Conservation (phyloP, 1,139 yeast genomes). For the Pneumocystis murina region DNA sequence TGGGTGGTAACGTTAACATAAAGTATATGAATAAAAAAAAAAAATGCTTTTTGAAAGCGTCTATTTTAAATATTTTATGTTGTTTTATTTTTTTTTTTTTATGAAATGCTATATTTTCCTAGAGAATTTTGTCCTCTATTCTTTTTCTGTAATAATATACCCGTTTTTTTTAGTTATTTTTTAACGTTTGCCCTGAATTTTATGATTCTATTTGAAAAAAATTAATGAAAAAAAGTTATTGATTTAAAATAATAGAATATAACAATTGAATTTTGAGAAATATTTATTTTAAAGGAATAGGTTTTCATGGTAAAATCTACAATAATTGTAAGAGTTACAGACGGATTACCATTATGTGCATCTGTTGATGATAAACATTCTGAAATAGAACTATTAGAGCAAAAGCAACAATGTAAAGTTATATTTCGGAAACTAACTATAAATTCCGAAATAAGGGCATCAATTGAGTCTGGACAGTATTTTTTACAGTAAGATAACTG, state of each 20-base stretch:
- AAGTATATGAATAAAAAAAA: background rate
- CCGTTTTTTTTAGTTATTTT: background rate
- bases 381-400: slow-evolving; percentile 38
- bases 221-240: background rate
- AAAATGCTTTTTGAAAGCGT: background rate
- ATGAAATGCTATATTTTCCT: background rate
- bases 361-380: slow-evolving; percentile 68
- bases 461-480: slow-evolving; percentile 62
- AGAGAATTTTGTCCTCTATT: background rate
- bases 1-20: background rate
- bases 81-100: background rate
- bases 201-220: background rate
- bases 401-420: slow-evolving; percentile 72
- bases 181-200: background rate
- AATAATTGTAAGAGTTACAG: slow-evolving; percentile 1
- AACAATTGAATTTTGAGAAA: background rate
- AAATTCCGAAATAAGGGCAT: slow-evolving; percentile 71
- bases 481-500: slow-evolving; percentile 40
- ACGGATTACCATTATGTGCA: slow-evolving; percentile 81
- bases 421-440: slow-evolving; percentile 64
- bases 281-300: background rate
- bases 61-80: background rate
- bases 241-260: background rate
- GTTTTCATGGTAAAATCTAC: slow-evolving; percentile 3
- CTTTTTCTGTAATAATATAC: background rate